phyloP scores from a whole-genome alignment of 129 eudicot genomes.

The Ambrosia trifida region DNA sequence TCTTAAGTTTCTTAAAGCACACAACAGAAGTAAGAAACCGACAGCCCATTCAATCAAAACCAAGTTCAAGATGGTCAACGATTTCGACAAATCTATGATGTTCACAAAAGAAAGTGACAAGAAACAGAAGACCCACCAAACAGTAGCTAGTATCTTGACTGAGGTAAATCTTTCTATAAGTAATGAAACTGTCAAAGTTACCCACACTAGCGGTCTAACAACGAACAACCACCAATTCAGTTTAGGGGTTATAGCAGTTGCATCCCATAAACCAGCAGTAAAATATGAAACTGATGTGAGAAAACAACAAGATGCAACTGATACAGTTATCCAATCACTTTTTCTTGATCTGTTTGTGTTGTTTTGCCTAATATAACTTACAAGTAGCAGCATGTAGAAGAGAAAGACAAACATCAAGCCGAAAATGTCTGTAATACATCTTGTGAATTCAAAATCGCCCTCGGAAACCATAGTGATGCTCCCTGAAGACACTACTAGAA shows the following conservation, averaged over 20 bases:
- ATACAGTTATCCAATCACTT: constrained; percentile 25
- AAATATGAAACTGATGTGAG: constrained; percentile 33
- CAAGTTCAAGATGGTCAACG: constrained; percentile 16
- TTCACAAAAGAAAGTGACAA: constrained; percentile 33
- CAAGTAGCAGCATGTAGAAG: constrained; percentile 36
- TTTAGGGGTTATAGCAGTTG: constrained; percentile 18
- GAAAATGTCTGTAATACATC: constrained; percentile 33
- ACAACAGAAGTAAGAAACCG: constrained; percentile 52
- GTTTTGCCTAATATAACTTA: constrained; percentile 19
- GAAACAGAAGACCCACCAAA: constrained; percentile 49
- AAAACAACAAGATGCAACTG: constrained; percentile 41
- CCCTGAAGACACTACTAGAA: too few species aligned
- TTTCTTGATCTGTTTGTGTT: constrained; percentile 23
- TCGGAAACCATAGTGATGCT: constrained; percentile 22
- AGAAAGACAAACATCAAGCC: constrained; percentile 31
- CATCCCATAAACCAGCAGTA: constrained; percentile 37
- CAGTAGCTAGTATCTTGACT: constrained; percentile 32
- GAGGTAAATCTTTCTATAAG: constrained; percentile 37
- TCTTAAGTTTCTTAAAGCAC: constrained; percentile 34
- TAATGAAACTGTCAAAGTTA: constrained; percentile 39
- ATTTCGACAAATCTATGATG: constrained; percentile 11
- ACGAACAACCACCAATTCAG: constrained; percentile 31
- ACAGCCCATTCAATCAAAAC: constrained; percentile 46
- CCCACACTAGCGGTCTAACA: constrained; percentile 48
- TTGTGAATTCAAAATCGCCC: constrained; percentile 29